These are phyloP conservation scores for Carex parvula DNA, from an alignment of 176 grass and related monocot genomes.

Conservation along the genomic window DNA sequence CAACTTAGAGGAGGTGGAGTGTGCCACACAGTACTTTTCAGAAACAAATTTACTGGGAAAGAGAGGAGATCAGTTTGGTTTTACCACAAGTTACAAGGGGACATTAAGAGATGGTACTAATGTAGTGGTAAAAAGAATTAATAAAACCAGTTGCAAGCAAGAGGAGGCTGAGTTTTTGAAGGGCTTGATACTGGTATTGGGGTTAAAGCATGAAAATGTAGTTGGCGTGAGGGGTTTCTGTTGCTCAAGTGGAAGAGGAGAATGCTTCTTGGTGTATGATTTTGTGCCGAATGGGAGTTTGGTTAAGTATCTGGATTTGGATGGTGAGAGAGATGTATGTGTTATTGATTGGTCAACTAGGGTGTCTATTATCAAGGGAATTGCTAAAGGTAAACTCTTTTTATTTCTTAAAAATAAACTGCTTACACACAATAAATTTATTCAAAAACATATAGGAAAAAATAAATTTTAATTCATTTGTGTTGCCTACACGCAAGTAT, in stretches of 20 bases:
- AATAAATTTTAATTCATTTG: neutral
- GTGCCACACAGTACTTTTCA: conserved; percentile 87
- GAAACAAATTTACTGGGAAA: conserved; percentile 66
- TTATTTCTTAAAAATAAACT: conserved; percentile 10
- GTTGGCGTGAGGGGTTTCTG: conserved; percentile 72
- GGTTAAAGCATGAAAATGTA: conserved; percentile 73
- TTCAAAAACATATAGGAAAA: neutral
- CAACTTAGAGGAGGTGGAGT: conserved; percentile 90
- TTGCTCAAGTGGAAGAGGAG: conserved; percentile 73
- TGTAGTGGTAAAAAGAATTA: conserved; percentile 62
- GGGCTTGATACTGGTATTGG: conserved; percentile 54
- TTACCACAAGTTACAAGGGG: conserved; percentile 59
- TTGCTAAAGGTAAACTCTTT: conserved; percentile 70
- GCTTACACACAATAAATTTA: neutral
- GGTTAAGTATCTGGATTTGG: conserved; percentile 57
- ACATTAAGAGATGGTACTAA: conserved; percentile 65
- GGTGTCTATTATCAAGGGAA: conserved; percentile 81
- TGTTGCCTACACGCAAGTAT: neutral
- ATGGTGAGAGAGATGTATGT: neutral
- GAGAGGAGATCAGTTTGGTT: conserved; percentile 33
- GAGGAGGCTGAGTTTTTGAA: conserved; percentile 79
- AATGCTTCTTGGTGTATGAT: conserved; percentile 92
- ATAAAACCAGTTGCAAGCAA: conserved; percentile 80
- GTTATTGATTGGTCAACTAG: conserved; percentile 73
- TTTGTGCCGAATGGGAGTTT: conserved; percentile 78